Percentiles rank a stretch among this genome's conserved stretches.
Conservation (phyloP, 805 yeast species). For the Hanseniaspora thailandica region DNA sequence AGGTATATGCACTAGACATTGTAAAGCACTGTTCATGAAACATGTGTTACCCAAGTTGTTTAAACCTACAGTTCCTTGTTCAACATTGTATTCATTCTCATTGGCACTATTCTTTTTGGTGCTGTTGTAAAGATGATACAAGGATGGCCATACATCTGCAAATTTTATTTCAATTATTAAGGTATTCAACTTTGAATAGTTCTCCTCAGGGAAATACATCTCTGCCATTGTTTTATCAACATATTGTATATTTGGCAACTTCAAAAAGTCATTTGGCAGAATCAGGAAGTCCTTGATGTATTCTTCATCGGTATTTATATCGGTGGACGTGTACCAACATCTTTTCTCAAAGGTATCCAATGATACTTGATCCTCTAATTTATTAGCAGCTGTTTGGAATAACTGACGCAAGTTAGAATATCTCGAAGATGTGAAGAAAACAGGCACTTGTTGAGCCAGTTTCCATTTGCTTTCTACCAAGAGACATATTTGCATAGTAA, state of each 20-base stretch:
- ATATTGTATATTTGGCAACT: background rate
- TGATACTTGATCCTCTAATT: background rate
- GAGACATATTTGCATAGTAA: background rate
- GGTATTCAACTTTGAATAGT: background rate
- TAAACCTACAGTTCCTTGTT: slow-evolving; percentile 47
- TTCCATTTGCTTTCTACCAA: slow-evolving; percentile 10
- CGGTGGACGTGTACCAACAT: slow-evolving; percentile 5
- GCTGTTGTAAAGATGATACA: slow-evolving; percentile 9
- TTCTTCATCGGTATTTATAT: background rate
- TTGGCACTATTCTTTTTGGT: background rate
- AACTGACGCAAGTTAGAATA: background rate
- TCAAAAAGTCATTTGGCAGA: slow-evolving; percentile 8
- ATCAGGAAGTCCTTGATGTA: background rate
- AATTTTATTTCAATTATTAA: slow-evolving; percentile 9
- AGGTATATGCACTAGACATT: slow-evolving; percentile 77
- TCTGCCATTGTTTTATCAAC: slow-evolving; percentile 4
- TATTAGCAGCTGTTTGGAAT: slow-evolving; percentile 8
- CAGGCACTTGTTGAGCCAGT: background rate
- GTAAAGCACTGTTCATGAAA: slow-evolving; percentile 89
- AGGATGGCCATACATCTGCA: slow-evolving; percentile 12
- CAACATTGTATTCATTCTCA: slow-evolving; percentile 19
- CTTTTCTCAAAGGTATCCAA: slow-evolving; percentile 8
- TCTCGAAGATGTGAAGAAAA: background rate
- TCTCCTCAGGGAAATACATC: background rate
- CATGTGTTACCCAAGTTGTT: slow-evolving; percentile 80